Base-by-base conservation (phyloP, 78 protist genomes). In the Speleostelium caveatum region DNA sequence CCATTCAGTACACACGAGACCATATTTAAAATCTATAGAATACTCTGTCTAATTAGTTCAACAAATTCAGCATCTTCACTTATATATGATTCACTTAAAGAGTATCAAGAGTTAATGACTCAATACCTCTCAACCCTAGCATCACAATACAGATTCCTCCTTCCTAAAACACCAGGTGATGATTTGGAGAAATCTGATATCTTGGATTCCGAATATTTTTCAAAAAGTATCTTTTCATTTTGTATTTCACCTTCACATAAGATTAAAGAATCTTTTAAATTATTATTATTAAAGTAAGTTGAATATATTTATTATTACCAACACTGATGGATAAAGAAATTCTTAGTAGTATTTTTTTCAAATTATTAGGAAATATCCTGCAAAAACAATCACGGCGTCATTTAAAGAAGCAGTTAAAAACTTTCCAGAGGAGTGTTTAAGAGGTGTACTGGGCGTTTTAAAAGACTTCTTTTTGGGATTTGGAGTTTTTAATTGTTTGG, bases 1-100 rank as follows among this genome's bases (percentile, higher is more conserved):
- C 72, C 80, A 5, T 69, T 39, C 66, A 32, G 38, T 0, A 58
- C 56, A 5, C 91, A 83, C n/a, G 65, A 68, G 53, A 65, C 67
- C 5, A 32, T 83, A 28, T 83, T 56, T 19, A 67, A 83, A 41
- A 19, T 22, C 16, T 72, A 83, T 59, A 0, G 91, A 8, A 42
- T 83, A 2, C 7, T 83, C 1, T 24, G 63, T 0, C 24, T 83
- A 62, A 17, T 72, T 10, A 26, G 22, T 30, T 17, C 16, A 2
- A 0, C 68, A 36, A 10, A 5, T 14, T 0, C 24, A 36, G 22
- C 35, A 33, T 24, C 42, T 45, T 38, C 3, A 30, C 45, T 8
- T 17, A 26, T 74, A 26, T 74, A 74, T 39, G 30, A 14, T 4
- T 58, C 28, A 16, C 0, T 74, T 0, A 19, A 14, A 5, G 71